These are phyloP conservation scores for Paratinospora sagittata DNA, from an alignment of 164 flowering plant genomes.

Conservation along the genomic window DNA sequence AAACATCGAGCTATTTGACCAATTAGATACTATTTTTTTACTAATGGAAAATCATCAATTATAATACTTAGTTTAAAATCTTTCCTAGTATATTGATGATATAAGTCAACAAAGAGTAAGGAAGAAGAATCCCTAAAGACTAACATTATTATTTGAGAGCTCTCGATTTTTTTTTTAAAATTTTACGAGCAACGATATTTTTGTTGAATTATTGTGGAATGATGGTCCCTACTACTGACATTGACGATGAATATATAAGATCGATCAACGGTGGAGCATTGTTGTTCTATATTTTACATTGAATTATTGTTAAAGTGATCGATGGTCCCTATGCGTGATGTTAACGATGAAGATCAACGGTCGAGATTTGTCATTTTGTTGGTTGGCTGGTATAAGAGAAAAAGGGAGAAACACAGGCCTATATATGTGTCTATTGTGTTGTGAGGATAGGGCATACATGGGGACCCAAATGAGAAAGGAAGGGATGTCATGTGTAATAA, in stretches of 20 bases:
- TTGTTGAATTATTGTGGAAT: no score
- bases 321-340: neutral
- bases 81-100: no score
- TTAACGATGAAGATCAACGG: neutral
- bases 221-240: no score
- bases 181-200: no score
- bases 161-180: no score
- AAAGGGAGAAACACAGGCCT: neutral
- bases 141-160: no score
- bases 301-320: neutral
- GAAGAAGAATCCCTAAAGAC: neutral
- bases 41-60: neutral
- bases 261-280: no score
- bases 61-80: neutral
- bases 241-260: no score
- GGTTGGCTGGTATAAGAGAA: neutral
- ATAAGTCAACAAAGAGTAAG: neutral
- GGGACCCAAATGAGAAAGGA: slow-evolving; percentile 2
- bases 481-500: slow-evolving; percentile 4
- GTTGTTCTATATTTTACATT: no score
- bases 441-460: neutral
- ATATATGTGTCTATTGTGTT: neutral
- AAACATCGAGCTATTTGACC: no score
- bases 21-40: neutral
- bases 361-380: neutral